Evolutionary conservation across 2,329 filamentous ascomycete species (phyloP), one percentile per base, ranked within the genome.

Genomic region (Bipolaris gigantea): DNA sequence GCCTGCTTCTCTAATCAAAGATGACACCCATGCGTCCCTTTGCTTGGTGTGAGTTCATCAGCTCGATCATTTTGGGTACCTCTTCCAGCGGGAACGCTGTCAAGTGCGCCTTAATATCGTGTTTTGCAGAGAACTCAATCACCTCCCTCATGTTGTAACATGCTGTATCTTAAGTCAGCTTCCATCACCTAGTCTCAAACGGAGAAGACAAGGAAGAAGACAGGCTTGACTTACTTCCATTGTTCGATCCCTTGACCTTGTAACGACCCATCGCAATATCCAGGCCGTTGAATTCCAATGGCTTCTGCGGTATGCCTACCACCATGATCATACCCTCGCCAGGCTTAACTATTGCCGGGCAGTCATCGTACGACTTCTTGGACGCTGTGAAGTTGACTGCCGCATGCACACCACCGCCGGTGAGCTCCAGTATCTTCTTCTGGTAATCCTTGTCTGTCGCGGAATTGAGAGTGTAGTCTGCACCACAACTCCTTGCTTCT

Each of bases 121-220:
- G 67, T 45, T 73, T 71, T 9, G 70, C 64, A 30, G 61, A 66
- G 47, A 73, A 73, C 50, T 72, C 67, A 40, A 73, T 70, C 5
- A 65, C 67, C 35, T 64, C 56, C 23, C 61, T 61, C 69, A 73
- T 71, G 34, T 73, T 73, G 51, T 72, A 69, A 46, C 70, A 40
- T 68, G 73, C 46, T 79, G 76, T 23, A 65, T 71, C 74, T 59
- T 27, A 78, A 78, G 62, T 57, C 69, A 79, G n/a, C 77, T 78
- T 35, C 27, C 35, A 16, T 15, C 4, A 1, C 18, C 2, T 8
- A 3, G 4, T n/a, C 10, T 39, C 11, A 8, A 5, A 23, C 13
- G 23, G 21, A n/a, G n/a, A 25, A 40, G 15, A 25, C n/a, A 25
- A 9, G 9, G 25, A 4, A n/a, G 30, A 13, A 13, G 4, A 2